A percentile compares a stretch with the other conserved stretches of the same genome.
These are phyloP conservation scores for Umbilicus rupestris DNA, from an alignment of 164 flowering plant genomes.

Conservation along the genomic window DNA sequence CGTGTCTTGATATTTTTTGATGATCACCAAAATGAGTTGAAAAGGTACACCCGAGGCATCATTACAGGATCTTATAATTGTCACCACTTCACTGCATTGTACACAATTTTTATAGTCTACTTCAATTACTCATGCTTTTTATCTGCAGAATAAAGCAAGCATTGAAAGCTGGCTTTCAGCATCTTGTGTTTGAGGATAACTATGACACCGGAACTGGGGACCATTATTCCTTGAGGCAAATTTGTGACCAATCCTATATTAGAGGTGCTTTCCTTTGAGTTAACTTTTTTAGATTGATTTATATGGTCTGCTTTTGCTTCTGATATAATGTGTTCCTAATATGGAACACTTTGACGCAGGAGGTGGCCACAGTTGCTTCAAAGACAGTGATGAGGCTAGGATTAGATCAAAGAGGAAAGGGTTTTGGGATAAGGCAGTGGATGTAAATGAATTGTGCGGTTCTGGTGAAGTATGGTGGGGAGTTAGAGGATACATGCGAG, in stretches of 20 bases:
- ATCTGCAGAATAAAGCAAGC: conserved; percentile 78
- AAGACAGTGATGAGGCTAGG: conserved; percentile 88
- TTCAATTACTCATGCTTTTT: neutral
- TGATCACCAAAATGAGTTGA: conserved; percentile 93
- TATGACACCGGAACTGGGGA: conserved; percentile 98
- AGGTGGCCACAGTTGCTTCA: conserved; percentile 95
- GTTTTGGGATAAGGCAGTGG: conserved; percentile 97
- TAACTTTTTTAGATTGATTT: neutral
- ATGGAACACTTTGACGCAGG: conserved; percentile 29
- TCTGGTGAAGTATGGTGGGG: conserved; percentile 94
- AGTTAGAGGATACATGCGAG: conserved; percentile 83
- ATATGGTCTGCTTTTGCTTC: neutral
- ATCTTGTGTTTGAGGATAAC: conserved; percentile 95
- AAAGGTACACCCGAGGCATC: conserved; percentile 38
- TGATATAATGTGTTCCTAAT: neutral
- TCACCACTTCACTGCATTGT: neutral
- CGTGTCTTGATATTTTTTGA: conserved; percentile 84
- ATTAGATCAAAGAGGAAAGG: conserved; percentile 55
- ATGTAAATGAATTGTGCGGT: conserved; percentile 74
- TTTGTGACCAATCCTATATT: conserved; percentile 87
- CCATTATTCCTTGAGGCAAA: conserved; percentile 93
- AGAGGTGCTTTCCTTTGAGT: conserved; percentile 43
- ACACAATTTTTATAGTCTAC: neutral
- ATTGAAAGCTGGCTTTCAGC: conserved; percentile 75
- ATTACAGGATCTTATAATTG: neutral